These are phyloP conservation scores for Trematosphaeria pertusa DNA, from an alignment of 2,329 filamentous ascomycete species.

Conservation along the genomic window DNA sequence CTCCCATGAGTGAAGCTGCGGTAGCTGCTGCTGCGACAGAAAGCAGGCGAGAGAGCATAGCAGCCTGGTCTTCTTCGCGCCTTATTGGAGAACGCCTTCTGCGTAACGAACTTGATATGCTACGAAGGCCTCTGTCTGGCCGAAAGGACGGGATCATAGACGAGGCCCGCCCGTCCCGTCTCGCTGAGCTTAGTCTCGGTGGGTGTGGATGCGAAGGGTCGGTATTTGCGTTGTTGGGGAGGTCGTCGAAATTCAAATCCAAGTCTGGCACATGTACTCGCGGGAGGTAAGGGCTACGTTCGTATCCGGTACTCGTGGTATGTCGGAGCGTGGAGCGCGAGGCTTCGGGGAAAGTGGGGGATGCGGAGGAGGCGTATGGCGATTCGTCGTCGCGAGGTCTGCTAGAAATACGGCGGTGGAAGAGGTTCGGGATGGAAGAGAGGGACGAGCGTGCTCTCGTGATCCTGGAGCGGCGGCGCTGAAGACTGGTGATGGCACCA, in stretches of 20 bases:
- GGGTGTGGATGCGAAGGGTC: slow-evolving; percentile 25
- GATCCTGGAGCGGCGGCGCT: slow-evolving; percentile 41
- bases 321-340: slow-evolving; percentile 30
- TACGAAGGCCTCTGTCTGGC: slow-evolving; percentile 46
- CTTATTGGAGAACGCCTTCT: slow-evolving; percentile 61
- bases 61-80: slow-evolving; percentile 67
- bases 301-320: slow-evolving; percentile 29
- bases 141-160: slow-evolving; percentile 44
- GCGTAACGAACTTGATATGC: slow-evolving; percentile 54
- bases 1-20: slow-evolving; percentile 69
- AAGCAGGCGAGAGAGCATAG: slow-evolving; percentile 66
- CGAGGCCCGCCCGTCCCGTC: slow-evolving; percentile 42
- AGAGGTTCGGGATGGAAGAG: slow-evolving; percentile 40
- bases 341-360: slow-evolving; percentile 20
- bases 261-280: slow-evolving; percentile 45
- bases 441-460: slow-evolving; percentile 46
- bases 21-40: slow-evolving; percentile 70
- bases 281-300: slow-evolving; percentile 41
- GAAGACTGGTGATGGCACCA: slow-evolving; percentile 14
- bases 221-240: slow-evolving; percentile 25
- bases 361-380: slow-evolving; percentile 21
- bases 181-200: slow-evolving; percentile 30
- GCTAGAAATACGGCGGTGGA: slow-evolving; percentile 37
- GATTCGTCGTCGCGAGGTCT: slow-evolving; percentile 25
- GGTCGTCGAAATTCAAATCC: slow-evolving; percentile 48